These are phyloP conservation scores for Acacia acuminata DNA, from an alignment of 306 rosid species.

Conservation along the genomic window DNA sequence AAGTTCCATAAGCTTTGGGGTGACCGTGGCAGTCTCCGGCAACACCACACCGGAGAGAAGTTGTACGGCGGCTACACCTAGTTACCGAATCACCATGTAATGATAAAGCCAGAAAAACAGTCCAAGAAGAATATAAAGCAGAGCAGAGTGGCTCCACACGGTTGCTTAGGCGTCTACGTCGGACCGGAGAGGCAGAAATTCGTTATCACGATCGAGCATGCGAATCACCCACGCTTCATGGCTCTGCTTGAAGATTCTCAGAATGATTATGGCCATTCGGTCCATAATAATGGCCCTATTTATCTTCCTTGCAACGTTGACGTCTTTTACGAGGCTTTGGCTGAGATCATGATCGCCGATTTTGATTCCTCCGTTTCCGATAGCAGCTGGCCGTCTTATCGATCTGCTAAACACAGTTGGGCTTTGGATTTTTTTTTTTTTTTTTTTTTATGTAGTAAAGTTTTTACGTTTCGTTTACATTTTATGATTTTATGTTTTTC, in stretches of 20 bases:
- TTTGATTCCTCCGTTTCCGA: background rate
- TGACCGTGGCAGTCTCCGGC: background rate
- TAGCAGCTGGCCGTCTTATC: background rate
- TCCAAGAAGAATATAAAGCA: background rate
- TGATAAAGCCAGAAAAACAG: background rate
- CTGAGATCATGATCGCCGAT: conserved; percentile 4
- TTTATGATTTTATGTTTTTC: too few species aligned
- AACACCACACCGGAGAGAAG: background rate
- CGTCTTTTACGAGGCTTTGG: conserved; percentile 50
- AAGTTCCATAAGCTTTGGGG: background rate
- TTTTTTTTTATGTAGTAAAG: too few species aligned
- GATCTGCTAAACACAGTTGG: background rate
- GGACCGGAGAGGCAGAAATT: conserved; percentile 61
- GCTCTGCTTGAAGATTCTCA: conserved; percentile 66
- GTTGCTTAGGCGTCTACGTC: conserved; percentile 32
- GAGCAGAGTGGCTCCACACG: background rate
- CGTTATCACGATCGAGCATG: conserved; percentile 46
- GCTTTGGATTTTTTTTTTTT: too few species aligned
- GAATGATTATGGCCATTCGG: conserved; percentile 52
- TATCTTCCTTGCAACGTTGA: conserved; percentile 69
- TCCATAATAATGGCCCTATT: conserved; percentile 57
- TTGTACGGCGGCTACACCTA: background rate
- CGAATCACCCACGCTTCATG: conserved; percentile 65
- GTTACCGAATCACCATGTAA: background rate
- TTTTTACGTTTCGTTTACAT: too few species aligned